Evolutionary conservation across 2,329 filamentous ascomycete species (phyloP).

Genomic region (Colletotrichum graminicola): DNA sequence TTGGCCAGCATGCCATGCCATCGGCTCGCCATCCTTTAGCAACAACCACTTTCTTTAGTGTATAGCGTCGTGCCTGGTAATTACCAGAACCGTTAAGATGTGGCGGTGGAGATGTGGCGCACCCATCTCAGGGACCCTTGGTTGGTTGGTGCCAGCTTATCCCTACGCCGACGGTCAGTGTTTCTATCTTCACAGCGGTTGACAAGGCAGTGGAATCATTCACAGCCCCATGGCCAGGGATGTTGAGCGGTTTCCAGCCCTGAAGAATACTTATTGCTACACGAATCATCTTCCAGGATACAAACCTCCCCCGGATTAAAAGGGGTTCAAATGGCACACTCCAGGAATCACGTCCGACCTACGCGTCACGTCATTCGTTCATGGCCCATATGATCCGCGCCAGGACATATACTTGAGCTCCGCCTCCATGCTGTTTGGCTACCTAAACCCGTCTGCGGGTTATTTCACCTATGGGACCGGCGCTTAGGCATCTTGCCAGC

Average conservation of each 20-base stretch:
- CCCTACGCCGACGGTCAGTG: slow-evolving; percentile 14
- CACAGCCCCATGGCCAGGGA: slow-evolving; percentile 13
- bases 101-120: slow-evolving; percentile 4
- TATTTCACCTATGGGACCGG: background rate
- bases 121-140: slow-evolving; percentile 28
- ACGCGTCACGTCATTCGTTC: slow-evolving; percentile 33
- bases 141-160: background rate
- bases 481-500: slow-evolving; percentile 11
- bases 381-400: slow-evolving; percentile 22
- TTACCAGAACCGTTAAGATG: background rate
- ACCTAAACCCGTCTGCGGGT: background rate
- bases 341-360: slow-evolving; percentile 16
- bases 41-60: background rate
- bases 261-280: slow-evolving; percentile 18
- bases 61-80: slow-evolving; percentile 19
- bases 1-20: slow-evolving; percentile 1
- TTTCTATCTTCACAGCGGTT: background rate
- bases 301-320: slow-evolving; percentile 32
- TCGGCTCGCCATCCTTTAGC: background rate
- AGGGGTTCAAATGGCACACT: slow-evolving; percentile 21
- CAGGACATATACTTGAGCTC: slow-evolving; percentile 18
- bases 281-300: slow-evolving; percentile 12
- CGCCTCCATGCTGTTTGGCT: slow-evolving; percentile 11
- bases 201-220: background rate
- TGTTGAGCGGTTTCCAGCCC: background rate